Evolutionary conservation across 257 asterid species (phyloP).

Genomic region (Parsonsia alboflavescens): DNA sequence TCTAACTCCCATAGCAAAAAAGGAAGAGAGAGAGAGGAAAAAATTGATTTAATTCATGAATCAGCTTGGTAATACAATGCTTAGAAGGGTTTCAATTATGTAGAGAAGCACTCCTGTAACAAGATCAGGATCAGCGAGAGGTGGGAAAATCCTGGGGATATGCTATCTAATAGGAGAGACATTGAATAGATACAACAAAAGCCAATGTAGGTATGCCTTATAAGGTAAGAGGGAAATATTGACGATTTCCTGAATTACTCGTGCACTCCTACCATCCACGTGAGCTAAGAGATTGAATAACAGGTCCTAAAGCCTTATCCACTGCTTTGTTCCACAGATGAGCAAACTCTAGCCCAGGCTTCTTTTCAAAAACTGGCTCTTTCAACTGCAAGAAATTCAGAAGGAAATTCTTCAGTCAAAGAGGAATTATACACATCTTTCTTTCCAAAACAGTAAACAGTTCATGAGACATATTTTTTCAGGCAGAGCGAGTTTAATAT

Average conservation of each 20-base stretch:
- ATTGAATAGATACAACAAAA: not conserved
- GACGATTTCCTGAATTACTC: no score
- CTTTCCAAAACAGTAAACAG: not conserved
- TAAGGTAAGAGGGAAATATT: not conserved
- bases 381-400: conserved; percentile 21
- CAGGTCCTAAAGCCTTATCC: conserved; percentile 40
- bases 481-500: not conserved
- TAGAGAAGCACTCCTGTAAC: not conserved
- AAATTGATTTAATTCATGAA: not conserved
- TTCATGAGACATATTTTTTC: not conserved
- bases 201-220: not conserved
- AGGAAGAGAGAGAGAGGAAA: no score
- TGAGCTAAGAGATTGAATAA: conserved; percentile 37
- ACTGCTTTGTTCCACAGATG: conserved; percentile 48
- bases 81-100: not conserved
- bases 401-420: not conserved
- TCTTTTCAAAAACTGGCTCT: conserved; percentile 24
- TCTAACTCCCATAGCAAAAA: no score
- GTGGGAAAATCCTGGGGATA: not conserved
- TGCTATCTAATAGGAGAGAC: not conserved
- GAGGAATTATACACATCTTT: not conserved
- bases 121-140: not conserved
- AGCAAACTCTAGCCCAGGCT: conserved; percentile 31
- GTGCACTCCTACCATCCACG: conserved; percentile 31
- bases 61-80: conserved; percentile 3